Conservation (phyloP, 352 stramenopile genomes). For the Phytophthora pisi region DNA sequence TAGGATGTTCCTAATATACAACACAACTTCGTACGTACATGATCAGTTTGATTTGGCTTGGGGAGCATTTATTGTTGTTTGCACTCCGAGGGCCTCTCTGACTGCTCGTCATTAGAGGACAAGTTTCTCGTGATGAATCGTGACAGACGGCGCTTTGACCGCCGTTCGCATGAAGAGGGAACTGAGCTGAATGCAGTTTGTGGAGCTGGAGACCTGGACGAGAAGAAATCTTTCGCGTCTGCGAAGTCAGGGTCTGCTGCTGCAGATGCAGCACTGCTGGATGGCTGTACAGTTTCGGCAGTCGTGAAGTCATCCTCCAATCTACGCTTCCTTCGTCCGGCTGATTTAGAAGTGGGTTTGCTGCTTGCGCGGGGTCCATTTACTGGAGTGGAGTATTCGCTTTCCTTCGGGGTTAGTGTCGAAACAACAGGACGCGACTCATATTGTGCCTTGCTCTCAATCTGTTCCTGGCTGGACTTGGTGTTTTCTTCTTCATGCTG, state of each 20-base stretch:
- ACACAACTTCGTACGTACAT: not conserved
- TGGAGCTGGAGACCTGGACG: not conserved
- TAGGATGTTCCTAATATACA: slow-evolving; percentile 1
- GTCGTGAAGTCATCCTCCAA: not conserved
- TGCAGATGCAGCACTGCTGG: not conserved
- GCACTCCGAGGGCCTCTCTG: slow-evolving; percentile 48
- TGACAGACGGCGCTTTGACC: slow-evolving; percentile 29
- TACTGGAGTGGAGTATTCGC: not conserved
- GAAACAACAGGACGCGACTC: not conserved
- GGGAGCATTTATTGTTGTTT: slow-evolving; percentile 43
- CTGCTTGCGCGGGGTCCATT: not conserved
- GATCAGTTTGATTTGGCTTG: not conserved
- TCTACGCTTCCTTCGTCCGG: slow-evolving; percentile 11
- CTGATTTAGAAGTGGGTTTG: not conserved
- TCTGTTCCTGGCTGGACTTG: not conserved
- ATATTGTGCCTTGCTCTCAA: not conserved
- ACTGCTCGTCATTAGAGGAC: slow-evolving; percentile 7
- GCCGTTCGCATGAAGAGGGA: slow-evolving; percentile 8
- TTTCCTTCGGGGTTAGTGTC: not conserved
- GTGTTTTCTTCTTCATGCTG: not conserved
- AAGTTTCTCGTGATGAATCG: slow-evolving; percentile 44
- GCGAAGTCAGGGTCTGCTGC: slow-evolving; percentile 4
- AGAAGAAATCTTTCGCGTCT: slow-evolving; percentile 17
- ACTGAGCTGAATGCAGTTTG: not conserved
- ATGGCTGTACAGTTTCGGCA: not conserved